These are phyloP conservation scores for Hypoxylon lenormandii DNA, from an alignment of 495 filamentous ascomycete species.

Conservation along the genomic window DNA sequence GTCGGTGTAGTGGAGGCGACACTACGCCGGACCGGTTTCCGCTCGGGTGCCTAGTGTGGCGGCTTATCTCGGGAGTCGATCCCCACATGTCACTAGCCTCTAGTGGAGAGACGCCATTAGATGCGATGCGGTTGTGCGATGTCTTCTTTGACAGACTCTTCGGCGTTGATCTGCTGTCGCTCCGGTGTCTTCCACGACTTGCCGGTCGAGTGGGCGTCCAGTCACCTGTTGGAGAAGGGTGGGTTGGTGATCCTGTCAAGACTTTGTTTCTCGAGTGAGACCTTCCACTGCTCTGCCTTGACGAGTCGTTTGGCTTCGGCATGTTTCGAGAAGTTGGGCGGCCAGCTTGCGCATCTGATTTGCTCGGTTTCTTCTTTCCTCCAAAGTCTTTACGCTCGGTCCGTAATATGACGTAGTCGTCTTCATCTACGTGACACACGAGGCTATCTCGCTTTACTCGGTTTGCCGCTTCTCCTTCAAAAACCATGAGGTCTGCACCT, in stretches of 20 bases:
- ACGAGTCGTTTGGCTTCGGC: conserved; percentile 11
- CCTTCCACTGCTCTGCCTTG: conserved; percentile 10
- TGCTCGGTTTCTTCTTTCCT: conserved; percentile 14
- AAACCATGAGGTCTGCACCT: conserved; percentile 42
- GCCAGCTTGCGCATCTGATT: conserved; percentile 10
- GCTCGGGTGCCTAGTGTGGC: conserved; percentile 9
- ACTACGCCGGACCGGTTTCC: background rate
- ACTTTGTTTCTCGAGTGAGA: conserved; percentile 33
- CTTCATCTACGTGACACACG: conserved; percentile 41
- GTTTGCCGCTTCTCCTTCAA: conserved; percentile 29
- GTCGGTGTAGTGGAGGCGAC: conserved; percentile 16
- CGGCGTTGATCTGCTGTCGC: conserved; percentile 16
- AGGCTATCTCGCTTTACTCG: conserved; percentile 36
- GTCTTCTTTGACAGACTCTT: conserved; percentile 20
- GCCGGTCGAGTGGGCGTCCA: conserved; percentile 11
- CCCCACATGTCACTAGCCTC: background rate
- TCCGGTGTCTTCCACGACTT: conserved; percentile 33
- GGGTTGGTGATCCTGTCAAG: conserved; percentile 10
- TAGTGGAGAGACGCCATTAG: conserved; percentile 8
- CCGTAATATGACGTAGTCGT: conserved; percentile 33
- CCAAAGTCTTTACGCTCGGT: conserved; percentile 20
- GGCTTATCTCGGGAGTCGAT: conserved; percentile 3
- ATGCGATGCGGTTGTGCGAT: conserved; percentile 8
- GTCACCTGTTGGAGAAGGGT: conserved; percentile 4
- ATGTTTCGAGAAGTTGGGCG: conserved; percentile 17